These are phyloP conservation scores for Didymella segeticola DNA, from an alignment of 2,329 filamentous ascomycete species.

Conservation along the genomic window DNA sequence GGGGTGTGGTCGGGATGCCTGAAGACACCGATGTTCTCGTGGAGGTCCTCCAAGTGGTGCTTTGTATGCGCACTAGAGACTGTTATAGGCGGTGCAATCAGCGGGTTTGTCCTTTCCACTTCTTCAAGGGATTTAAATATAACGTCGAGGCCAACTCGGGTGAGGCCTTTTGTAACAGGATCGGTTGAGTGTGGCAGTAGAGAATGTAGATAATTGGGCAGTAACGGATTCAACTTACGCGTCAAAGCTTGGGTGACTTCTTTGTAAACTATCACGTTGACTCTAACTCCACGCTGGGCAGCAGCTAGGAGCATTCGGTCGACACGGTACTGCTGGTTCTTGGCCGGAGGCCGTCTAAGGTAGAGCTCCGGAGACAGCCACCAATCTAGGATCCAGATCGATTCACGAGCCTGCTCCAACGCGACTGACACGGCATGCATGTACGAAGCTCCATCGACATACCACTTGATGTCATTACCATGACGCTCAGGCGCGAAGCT, in stretches of 20 bases:
- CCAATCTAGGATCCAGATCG: constrained; percentile 86
- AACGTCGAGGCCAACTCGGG: constrained; percentile 51
- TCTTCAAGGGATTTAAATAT: constrained; percentile 55
- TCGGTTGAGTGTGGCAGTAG: constrained; percentile 52
- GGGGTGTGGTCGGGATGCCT: constrained; percentile 88
- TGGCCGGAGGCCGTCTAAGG: constrained; percentile 79
- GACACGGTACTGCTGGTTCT: constrained; percentile 82
- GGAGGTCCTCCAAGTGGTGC: constrained; percentile 74
- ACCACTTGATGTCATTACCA: constrained; percentile 82
- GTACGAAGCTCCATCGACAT: constrained; percentile 75
- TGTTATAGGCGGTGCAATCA: constrained; percentile 54
- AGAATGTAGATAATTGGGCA: constrained; percentile 54
- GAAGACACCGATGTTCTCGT: constrained; percentile 87
- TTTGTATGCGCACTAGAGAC: constrained; percentile 78
- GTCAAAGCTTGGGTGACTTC: constrained; percentile 80
- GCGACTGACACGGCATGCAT: constrained; percentile 86
- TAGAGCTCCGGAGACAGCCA: constrained; percentile 91
- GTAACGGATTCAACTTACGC: constrained; percentile 63
- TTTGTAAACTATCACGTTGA: constrained; percentile 91
- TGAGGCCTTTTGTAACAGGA: constrained; percentile 49
- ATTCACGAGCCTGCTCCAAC: constrained; percentile 76
- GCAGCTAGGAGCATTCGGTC: constrained; percentile 83
- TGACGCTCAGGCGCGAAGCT: constrained; percentile 76
- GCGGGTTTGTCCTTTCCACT: constrained; percentile 53
- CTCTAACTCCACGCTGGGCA: constrained; percentile 80